A percentile compares a stretch with the other conserved stretches of the same genome.
phyloP scores from a whole-genome alignment of 257 asterid species.

The Thymus quinquecostatus region DNA sequence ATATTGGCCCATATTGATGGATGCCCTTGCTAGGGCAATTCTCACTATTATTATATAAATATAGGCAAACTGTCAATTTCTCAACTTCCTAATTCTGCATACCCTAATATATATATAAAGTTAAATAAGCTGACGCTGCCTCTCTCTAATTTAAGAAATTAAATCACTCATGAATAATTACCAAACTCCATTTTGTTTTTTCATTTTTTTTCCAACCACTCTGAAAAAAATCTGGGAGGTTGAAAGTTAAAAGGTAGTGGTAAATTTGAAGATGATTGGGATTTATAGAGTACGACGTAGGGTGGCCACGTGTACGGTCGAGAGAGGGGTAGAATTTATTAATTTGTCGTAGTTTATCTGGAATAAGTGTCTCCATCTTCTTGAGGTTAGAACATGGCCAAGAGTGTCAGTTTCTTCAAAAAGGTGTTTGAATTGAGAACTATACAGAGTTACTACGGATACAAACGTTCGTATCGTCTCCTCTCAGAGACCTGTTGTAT shows the following conservation, averaged over 20 bases:
- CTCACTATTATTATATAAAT: constrained; percentile 24
- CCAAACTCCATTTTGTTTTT: not conserved
- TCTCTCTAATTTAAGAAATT: not conserved
- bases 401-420: constrained; percentile 61
- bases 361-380: constrained; percentile 40
- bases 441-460: not conserved
- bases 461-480: not conserved
- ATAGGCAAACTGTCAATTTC: constrained; percentile 39
- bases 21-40: not conserved
- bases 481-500: not conserved
- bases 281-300: not conserved
- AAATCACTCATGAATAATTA: constrained; percentile 5
- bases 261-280: not conserved
- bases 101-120: not conserved
- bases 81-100: constrained; percentile 9
- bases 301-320: constrained; percentile 40
- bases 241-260: not conserved
- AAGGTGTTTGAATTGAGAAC: constrained; percentile 47
- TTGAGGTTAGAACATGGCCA: constrained; percentile 40
- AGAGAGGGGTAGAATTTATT: constrained; percentile 6
- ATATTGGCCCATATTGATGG: constrained; percentile 25
- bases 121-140: not conserved
- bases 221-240: not conserved
- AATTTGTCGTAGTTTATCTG: too few relatives aligned
- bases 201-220: constrained; percentile 13